Evolutionary conservation across 805 yeast genomes (phyloP).

Genomic region (Wickerhamiella occidentalis): DNA sequence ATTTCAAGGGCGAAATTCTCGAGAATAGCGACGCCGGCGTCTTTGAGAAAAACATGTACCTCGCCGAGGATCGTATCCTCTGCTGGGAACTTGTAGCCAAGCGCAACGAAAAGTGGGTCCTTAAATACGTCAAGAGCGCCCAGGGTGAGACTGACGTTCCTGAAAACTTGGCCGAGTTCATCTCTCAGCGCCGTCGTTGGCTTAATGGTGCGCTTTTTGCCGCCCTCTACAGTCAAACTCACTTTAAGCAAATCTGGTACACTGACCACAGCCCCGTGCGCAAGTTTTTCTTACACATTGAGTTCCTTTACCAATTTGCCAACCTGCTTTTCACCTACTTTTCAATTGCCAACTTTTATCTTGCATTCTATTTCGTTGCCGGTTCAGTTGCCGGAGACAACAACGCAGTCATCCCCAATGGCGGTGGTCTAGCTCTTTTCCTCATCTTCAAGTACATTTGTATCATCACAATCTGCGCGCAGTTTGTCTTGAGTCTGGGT

Average conservation of each 20-base stretch:
- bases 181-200: slow-evolving; percentile 96
- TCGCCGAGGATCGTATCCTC: slow-evolving; percentile 91
- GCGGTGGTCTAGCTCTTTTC: slow-evolving; percentile 74
- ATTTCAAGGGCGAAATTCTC: slow-evolving; percentile 75
- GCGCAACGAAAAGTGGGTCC: slow-evolving; percentile 68
- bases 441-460: slow-evolving; percentile 77
- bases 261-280: slow-evolving; percentile 76
- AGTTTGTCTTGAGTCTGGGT: slow-evolving; percentile 89
- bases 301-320: slow-evolving; percentile 77
- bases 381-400: slow-evolving; percentile 55
- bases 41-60: slow-evolving; percentile 90
- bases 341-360: slow-evolving; percentile 79
- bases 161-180: slow-evolving; percentile 84
- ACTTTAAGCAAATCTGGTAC: slow-evolving; percentile 77
- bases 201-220: slow-evolving; percentile 96
- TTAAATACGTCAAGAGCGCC: slow-evolving; percentile 84
- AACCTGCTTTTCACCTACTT: slow-evolving; percentile 80
- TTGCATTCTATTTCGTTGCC: slow-evolving; percentile 85
- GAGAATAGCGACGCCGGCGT: slow-evolving; percentile 64
- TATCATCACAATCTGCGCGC: slow-evolving; percentile 70
- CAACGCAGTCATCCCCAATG: slow-evolving; percentile 33
- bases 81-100: slow-evolving; percentile 96
- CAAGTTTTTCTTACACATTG: slow-evolving; percentile 70
- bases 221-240: slow-evolving; percentile 76
- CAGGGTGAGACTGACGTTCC: slow-evolving; percentile 97